These are phyloP conservation scores for Clathrospora elynae DNA, from an alignment of 2,329 filamentous ascomycete species.

Conservation along the genomic window DNA sequence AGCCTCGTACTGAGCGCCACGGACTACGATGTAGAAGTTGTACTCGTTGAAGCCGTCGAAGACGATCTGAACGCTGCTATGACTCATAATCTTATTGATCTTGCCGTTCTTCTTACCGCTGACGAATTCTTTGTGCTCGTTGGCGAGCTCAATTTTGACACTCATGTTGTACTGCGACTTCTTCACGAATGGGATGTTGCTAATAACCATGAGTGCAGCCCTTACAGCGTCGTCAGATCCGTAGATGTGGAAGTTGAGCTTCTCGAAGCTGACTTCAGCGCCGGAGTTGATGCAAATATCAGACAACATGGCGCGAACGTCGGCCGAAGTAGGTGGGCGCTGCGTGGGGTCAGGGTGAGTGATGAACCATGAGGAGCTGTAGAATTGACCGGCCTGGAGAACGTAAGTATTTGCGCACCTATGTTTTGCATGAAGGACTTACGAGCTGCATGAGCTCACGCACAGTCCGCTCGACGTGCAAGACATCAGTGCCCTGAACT, in stretches of 20 bases:
- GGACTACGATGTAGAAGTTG: constrained; percentile 99
- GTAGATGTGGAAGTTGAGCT: constrained; percentile 89
- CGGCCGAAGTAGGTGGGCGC: constrained; percentile 65
- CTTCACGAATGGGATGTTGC: constrained; percentile 85
- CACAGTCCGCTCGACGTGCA: constrained; percentile 93
- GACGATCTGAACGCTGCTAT: constrained; percentile 98
- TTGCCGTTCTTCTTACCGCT: constrained; percentile 99
- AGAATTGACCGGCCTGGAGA: constrained; percentile 86
- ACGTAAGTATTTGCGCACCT: constrained; percentile 24
- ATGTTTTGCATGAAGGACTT: constrained; percentile 46
- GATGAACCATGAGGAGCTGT: constrained; percentile 95
- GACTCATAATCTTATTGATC: constrained; percentile 99
- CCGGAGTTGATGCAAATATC: constrained; percentile 97
- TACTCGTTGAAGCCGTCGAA: constrained; percentile 99
- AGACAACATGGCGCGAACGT: constrained; percentile 87
- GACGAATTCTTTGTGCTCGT: constrained; percentile 99
- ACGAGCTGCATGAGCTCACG: constrained; percentile 94
- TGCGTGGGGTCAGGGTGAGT: constrained; percentile 73
- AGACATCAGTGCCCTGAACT: constrained; percentile 89
- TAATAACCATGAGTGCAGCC: constrained; percentile 90
- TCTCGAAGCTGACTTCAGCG: constrained; percentile 92
- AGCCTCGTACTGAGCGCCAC: constrained; percentile 87
- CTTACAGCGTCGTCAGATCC: constrained; percentile 97
- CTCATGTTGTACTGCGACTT: constrained; percentile 89
- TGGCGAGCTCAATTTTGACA: constrained; percentile 97